Conservation (phyloP, 805 yeast species). For the Phaffomyces thermotolerans region DNA sequence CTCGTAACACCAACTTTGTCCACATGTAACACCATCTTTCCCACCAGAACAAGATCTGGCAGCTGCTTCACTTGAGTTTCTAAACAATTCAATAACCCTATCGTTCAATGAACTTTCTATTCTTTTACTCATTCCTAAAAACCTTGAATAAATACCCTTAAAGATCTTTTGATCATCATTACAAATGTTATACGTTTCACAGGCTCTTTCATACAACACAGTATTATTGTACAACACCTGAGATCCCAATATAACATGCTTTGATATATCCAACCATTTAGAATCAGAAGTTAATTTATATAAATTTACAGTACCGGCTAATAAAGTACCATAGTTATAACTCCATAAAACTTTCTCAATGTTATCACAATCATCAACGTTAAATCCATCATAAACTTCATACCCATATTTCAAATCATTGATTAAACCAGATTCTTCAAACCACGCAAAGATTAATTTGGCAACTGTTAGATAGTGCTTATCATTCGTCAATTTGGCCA, state of each 20-base stretch:
- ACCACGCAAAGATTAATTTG: conserved; percentile 52
- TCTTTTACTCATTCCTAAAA: conserved; percentile 62
- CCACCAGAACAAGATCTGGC: conserved; percentile 87
- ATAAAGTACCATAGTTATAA: conserved; percentile 71
- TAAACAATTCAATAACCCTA: conserved; percentile 28
- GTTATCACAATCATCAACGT: conserved; percentile 53
- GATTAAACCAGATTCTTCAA: conserved; percentile 41
- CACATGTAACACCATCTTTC: conserved; percentile 79
- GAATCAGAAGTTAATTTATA: conserved; percentile 59
- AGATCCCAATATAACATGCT: conserved; percentile 18
- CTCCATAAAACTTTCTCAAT: conserved; percentile 62
- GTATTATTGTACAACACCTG: conserved; percentile 32
- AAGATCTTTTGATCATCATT: conserved; percentile 84
- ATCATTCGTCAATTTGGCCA: conserved; percentile 52
- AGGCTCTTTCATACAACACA: conserved; percentile 78
- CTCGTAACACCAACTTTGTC: conserved; percentile 62
- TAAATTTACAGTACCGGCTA: conserved; percentile 69
- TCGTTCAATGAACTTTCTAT: conserved; percentile 49
- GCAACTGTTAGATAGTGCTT: conserved; percentile 44
- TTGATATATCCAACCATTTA: conserved; percentile 38
- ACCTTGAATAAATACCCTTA: conserved; percentile 75
- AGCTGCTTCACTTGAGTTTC: conserved; percentile 59
- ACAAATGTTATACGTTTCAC: conserved; percentile 60
- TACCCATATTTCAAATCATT: conserved; percentile 18
- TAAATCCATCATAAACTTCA: conserved; percentile 69